A percentile compares a stretch with the other conserved stretches of the same genome.
phyloP scores from a whole-genome alignment of 192 early-diverging fungal species.

The Rhizophagus sp. region DNA sequence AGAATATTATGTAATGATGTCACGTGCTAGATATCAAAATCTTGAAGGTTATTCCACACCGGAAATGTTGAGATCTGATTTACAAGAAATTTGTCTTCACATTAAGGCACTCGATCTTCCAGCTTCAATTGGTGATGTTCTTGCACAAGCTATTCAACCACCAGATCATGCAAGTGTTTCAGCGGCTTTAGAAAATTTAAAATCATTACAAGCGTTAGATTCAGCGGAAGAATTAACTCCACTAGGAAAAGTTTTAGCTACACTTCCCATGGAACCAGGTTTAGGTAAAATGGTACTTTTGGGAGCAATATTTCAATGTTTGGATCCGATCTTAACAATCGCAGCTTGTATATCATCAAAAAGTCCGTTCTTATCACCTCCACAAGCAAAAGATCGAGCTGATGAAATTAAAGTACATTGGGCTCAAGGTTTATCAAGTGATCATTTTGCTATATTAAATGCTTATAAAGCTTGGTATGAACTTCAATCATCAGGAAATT shows the following conservation, averaged over 20 bases:
- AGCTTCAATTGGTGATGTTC: constrained; percentile 36
- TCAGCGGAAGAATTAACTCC: constrained; percentile 58
- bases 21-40: constrained; percentile 36
- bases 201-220: constrained; percentile 43
- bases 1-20: constrained; percentile 55
- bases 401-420: constrained; percentile 45
- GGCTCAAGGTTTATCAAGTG: constrained; percentile 44
- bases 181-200: constrained; percentile 41
- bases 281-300: constrained; percentile 67
- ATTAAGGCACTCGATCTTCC: constrained; percentile 50
- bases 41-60: constrained; percentile 57
- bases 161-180: constrained; percentile 44
- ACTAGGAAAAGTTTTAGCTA: constrained; percentile 59
- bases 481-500: constrained; percentile 24
- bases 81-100: constrained; percentile 54
- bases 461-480: constrained; percentile 49
- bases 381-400: constrained; percentile 38
- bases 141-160: constrained; percentile 47
- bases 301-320: constrained; percentile 59
- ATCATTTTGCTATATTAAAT: constrained; percentile 50
- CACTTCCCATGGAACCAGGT: constrained; percentile 68
- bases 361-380: constrained; percentile 42
- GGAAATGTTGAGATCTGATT: constrained; percentile 54
- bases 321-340: constrained; percentile 69
- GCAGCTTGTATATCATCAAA: constrained; percentile 57